phyloP scores from a whole-genome alignment of 2,329 filamentous ascomycete species.

The Penicillium sp. region DNA sequence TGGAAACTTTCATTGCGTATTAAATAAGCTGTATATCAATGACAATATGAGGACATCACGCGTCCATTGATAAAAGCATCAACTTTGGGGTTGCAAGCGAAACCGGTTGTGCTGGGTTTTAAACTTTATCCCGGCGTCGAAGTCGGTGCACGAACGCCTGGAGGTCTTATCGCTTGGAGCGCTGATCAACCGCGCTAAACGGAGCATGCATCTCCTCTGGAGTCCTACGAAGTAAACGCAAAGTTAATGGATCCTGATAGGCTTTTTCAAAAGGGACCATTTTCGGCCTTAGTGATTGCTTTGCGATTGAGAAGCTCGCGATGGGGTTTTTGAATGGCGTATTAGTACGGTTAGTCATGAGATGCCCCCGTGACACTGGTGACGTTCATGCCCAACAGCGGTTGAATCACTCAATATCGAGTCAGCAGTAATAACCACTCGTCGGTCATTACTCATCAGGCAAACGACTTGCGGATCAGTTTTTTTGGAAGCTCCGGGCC shows the following conservation, averaged over 20 bases:
- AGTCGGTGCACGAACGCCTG: neutral
- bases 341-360: neutral
- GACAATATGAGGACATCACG: neutral
- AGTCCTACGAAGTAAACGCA: neutral
- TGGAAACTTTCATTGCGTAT: too few species aligned
- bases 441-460: too few species aligned
- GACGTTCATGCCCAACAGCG: neutral
- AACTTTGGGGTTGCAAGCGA: neutral
- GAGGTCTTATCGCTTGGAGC: neutral
- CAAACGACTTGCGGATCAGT: neutral
- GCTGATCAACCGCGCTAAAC: slow-evolving; percentile 9
- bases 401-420: neutral
- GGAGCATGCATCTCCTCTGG: neutral
- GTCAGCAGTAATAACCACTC: neutral
- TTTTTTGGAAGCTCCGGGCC: slow-evolving; percentile 8
- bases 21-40: neutral
- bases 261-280: neutral
- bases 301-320: neutral
- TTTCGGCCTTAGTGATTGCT: neutral
- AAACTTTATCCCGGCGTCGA: neutral
- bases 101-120: neutral
- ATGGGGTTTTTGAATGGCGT: neutral
- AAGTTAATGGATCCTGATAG: neutral
- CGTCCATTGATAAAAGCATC: neutral
- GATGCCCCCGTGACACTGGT: neutral